These are phyloP conservation scores for Sinapis alba DNA, from an alignment of 441 rosid genomes.

Conservation along the genomic window DNA sequence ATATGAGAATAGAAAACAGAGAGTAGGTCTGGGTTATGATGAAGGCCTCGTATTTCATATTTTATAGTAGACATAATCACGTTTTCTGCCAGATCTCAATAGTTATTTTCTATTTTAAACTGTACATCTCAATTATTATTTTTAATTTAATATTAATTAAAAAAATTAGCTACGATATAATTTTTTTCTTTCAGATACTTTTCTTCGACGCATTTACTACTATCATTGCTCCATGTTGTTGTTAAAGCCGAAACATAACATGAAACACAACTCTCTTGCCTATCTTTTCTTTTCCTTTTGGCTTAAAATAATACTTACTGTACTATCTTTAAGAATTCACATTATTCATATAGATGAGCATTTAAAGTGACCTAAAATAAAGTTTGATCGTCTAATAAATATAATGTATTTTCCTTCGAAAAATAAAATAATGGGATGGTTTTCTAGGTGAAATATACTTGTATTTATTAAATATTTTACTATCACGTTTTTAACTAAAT, in stretches of 20 bases:
- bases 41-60: slow-evolving; percentile 28
- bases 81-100: slow-evolving; percentile 32
- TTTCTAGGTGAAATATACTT: slow-evolving; percentile 15
- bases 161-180: neutral
- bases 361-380: slow-evolving; percentile 9
- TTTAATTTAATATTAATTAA: neutral
- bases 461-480: neutral
- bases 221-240: neutral
- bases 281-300: slow-evolving; percentile 4
- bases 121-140: neutral
- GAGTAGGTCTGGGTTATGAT: slow-evolving; percentile 7
- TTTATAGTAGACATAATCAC: slow-evolving; percentile 22
- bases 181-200: neutral
- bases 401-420: neutral
- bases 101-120: neutral
- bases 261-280: slow-evolving; percentile 11
- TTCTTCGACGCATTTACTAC: slow-evolving; percentile 6
- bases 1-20: neutral
- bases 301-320: neutral
- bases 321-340: neutral
- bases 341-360: slow-evolving; percentile 1
- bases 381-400: neutral
- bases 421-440: neutral
- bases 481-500: neutral
- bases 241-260: slow-evolving; percentile 14